These are phyloP conservation scores for Medicago truncatula DNA, from an alignment of 306 rosid species.

Conservation along the genomic window DNA sequence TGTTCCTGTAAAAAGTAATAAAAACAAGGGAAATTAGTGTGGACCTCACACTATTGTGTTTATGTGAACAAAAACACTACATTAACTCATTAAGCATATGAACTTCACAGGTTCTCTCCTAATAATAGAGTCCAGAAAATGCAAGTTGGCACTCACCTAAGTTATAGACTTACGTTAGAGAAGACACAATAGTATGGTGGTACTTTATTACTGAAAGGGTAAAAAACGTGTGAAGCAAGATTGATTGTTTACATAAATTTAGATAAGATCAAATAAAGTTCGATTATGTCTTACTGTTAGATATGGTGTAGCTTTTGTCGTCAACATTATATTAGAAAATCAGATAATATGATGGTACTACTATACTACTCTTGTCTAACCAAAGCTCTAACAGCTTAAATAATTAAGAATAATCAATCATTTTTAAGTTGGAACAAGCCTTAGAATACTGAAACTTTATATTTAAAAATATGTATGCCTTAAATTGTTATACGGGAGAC, in stretches of 20 bases:
- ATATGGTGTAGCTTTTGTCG: neutral
- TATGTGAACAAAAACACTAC: neutral
- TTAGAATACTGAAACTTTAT: neutral
- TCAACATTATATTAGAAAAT: neutral
- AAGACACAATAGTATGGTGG: neutral
- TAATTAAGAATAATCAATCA: neutral
- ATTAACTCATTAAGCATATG: neutral
- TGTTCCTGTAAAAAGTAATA: neutral
- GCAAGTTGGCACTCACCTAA: slow-evolving; percentile 39
- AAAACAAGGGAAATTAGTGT: slow-evolving; percentile 13
- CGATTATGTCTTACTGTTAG: neutral
- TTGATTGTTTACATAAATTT: neutral
- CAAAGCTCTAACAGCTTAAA: neutral
- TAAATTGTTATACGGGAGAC: neutral
- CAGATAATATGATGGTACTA: too few species aligned
- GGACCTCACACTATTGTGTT: slow-evolving; percentile 6
- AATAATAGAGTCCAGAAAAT: neutral
- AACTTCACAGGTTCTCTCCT: neutral
- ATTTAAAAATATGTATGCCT: neutral
- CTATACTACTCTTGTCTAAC: neutral
- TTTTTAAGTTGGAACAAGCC: neutral
- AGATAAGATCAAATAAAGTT: neutral
- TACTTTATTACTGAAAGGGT: slow-evolving; percentile 2
- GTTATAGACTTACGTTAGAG: slow-evolving; percentile 20
- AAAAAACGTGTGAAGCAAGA: slow-evolving; percentile 1